Conservation (phyloP, 345 rosid species). For the Diplotaxis tenuifolia region DNA sequence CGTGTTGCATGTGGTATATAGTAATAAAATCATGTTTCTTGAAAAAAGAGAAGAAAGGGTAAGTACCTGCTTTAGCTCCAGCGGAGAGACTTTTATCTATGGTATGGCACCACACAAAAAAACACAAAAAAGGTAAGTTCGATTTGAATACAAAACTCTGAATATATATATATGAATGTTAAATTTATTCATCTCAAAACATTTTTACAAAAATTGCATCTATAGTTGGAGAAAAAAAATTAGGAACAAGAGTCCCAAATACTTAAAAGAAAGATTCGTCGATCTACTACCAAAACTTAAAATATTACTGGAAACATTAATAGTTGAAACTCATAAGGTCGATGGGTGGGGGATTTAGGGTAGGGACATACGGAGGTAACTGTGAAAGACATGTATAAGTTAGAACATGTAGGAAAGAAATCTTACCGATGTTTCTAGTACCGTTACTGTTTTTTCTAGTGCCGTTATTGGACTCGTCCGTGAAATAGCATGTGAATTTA, state of each 20-base stretch:
- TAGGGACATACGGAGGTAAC: neutral
- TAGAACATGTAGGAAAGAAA: neutral
- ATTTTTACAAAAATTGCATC: too few relatives aligned
- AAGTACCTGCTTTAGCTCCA: neutral
- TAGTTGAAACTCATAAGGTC: neutral
- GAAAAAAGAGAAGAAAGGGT: neutral
- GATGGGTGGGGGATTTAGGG: neutral
- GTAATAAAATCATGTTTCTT: neutral
- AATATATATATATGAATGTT: too few relatives aligned
- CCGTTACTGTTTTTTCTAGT: neutral
- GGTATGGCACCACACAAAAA: neutral
- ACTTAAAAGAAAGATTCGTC: too few relatives aligned
- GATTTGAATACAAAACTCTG: neutral
- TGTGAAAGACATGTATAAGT: neutral
- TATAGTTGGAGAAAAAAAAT: too few relatives aligned
- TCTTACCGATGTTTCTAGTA: neutral
- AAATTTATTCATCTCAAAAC: too few relatives aligned
- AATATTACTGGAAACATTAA: too few relatives aligned
- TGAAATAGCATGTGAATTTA: conserved; percentile 31
- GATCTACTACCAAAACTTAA: neutral
- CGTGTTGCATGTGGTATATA: neutral
- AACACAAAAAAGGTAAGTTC: neutral
- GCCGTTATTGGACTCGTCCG: neutral
- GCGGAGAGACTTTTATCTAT: neutral
- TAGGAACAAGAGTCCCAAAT: too few relatives aligned